phyloP scores from a whole-genome alignment of 768 basidiomycete species.

The Nidularia pulvinata region DNA sequence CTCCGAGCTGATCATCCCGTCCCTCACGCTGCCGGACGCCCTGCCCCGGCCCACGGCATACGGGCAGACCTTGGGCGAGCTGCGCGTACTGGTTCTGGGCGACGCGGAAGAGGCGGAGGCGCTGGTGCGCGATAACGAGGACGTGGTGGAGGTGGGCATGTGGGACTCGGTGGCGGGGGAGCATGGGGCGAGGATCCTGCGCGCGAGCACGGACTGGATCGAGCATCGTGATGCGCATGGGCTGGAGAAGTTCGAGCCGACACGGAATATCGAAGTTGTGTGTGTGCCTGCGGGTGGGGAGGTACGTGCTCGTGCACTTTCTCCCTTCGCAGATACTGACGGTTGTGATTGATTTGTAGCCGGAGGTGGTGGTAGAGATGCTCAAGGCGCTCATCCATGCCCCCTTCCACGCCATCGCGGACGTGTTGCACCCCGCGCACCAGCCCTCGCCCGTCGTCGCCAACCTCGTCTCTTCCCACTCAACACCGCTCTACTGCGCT shows the following conservation, averaged over 20 bases:
- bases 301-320: too few relatives aligned
- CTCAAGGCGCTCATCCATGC: conserved; percentile 45
- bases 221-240: conserved; percentile 67
- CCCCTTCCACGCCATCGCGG: conserved; percentile 53
- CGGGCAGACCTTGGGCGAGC: conserved; percentile 66
- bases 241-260: conserved; percentile 64
- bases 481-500: conserved; percentile 60
- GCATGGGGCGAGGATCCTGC: conserved; percentile 28
- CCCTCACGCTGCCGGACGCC: conserved; percentile 59
- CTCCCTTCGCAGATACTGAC: too few relatives aligned
- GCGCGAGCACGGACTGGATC: conserved; percentile 72
- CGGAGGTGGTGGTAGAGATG: neutral
- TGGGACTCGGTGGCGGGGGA: conserved; percentile 52
- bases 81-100: conserved; percentile 57
- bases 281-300: conserved; percentile 1
- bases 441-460: conserved; percentile 51
- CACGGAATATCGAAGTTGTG: conserved; percentile 67
- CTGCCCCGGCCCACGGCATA: conserved; percentile 65
- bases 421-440: conserved; percentile 51
- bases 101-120: conserved; percentile 30
- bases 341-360: too few relatives aligned
- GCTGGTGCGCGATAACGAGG: conserved; percentile 65
- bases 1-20: conserved; percentile 69
- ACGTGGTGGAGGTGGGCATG: conserved; percentile 57
- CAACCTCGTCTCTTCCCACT: conserved; percentile 55